Evolutionary conservation across 352 stramenopile genomes (phyloP).

Genomic region (Pythium utonaiense): DNA sequence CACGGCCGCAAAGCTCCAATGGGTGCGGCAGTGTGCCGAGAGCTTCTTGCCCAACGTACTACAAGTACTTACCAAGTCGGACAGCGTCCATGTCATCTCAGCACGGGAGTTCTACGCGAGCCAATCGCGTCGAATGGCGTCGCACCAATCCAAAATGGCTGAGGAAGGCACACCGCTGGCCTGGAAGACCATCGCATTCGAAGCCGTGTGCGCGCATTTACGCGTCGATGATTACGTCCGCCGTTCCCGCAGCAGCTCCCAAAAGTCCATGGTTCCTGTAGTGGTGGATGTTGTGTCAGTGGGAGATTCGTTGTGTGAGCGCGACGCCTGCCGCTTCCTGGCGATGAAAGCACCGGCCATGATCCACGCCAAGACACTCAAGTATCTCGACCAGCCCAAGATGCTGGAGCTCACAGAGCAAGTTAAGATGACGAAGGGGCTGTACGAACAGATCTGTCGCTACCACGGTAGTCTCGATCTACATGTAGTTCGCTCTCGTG

Average conservation of each 20-base stretch:
- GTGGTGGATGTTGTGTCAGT: conserved; percentile 51
- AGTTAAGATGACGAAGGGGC: conserved; percentile 30
- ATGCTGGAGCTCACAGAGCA: conserved; percentile 46
- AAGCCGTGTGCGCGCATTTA: conserved; percentile 45
- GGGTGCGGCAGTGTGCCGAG: conserved; percentile 41
- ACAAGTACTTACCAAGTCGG: conserved; percentile 33
- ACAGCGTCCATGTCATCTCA: conserved; percentile 48
- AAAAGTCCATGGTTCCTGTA: not conserved
- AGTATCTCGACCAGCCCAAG: conserved; percentile 42
- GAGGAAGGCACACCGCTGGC: conserved; percentile 31
- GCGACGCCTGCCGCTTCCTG: conserved; percentile 46
- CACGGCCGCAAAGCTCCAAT: conserved; percentile 50
- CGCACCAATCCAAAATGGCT: conserved; percentile 10
- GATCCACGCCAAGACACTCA: conserved; percentile 52
- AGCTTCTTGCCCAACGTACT: conserved; percentile 45
- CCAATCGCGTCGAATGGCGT: conserved; percentile 25
- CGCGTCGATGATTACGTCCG: conserved; percentile 39
- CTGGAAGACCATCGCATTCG: conserved; percentile 57
- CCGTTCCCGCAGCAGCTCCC: conserved; percentile 11
- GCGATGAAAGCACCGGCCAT: conserved; percentile 29
- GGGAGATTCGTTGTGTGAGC: conserved; percentile 49
- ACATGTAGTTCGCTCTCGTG: conserved; percentile 24
- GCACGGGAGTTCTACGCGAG: conserved; percentile 55
- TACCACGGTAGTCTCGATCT: conserved; percentile 42
- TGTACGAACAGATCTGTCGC: conserved; percentile 41